Base-by-base conservation (phyloP, 495 filamentous ascomycete species). In the Ramalina intermedia region DNA sequence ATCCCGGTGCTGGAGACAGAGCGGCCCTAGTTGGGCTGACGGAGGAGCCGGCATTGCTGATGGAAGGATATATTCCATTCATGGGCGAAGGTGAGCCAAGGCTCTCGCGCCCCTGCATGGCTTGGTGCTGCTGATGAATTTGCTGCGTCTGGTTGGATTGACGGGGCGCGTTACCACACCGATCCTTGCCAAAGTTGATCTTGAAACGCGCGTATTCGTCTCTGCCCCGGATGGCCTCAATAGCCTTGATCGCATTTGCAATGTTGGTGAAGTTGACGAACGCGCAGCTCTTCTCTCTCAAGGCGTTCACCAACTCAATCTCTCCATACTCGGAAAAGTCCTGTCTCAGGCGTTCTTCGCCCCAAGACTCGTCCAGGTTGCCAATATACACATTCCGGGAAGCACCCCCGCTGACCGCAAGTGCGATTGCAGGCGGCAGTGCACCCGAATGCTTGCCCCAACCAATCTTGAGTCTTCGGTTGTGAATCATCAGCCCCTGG, bases 181-280 rank as follows among this genome's bases (percentile, higher is more conserved):
- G 78, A 64, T 98, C 91, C 69, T 98, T 98, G 60, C 91, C 91
- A 63, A 98, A 98, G 68, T 98, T 98, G 63, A 98, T 88, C 74
- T 98, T 98, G 76, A 98, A 98, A 43, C 90, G 82, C 63, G 78
- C 82, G 69, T 98, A 98, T 61, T 98, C 91, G 44, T 98, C 93
- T 55, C 89, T 84, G 61, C 86, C 81, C 24, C 91, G 78, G 55
- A 96, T 80, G 33, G 90, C 91, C 63, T 98, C 91, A 54, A 98
- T 98, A 4, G 91, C 93, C 65, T 98, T 98, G 71, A 98, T 98
- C 37, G 91, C 91, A 53, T 98, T 98, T 55, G 91, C 91, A 57
- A 98, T 98, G 68, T 98, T 96, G 58, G 91, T 96, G 62, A 98
- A 98, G 65, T 98, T 98, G 65, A 96, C 93, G 59, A 98, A 98